Conservation (phyloP, 257 asterid genomes). For the Anisodus tanguticus region DNA sequence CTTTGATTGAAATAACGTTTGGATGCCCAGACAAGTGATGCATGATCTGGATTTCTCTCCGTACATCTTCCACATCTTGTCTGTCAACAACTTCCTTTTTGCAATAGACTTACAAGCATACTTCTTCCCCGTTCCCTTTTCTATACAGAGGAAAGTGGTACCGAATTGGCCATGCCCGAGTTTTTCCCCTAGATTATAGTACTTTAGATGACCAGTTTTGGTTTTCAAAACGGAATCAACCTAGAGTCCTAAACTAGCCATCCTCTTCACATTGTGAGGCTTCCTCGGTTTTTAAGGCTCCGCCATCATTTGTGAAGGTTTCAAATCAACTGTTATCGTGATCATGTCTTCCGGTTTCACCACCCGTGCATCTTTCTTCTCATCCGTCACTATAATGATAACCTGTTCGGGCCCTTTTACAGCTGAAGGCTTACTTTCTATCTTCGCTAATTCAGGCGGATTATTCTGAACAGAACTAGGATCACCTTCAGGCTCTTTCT, state of each 20-base stretch:
- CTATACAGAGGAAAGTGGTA: conserved; percentile 67
- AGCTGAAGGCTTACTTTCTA: conserved; percentile 36
- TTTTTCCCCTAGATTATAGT: conserved; percentile 65
- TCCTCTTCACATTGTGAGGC: conserved; percentile 58
- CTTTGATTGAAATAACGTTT: conserved; percentile 71
- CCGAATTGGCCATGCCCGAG: conserved; percentile 92
- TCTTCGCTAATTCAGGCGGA: conserved; percentile 46
- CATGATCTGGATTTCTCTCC: conserved; percentile 92
- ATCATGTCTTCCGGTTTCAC: conserved; percentile 42
- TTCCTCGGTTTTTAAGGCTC: conserved; percentile 38
- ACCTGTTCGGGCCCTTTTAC: conserved; percentile 26
- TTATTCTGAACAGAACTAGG: conserved; percentile 34
- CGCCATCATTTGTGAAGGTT: conserved; percentile 32
- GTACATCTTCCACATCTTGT: conserved; percentile 87
- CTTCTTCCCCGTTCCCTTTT: conserved; percentile 59
- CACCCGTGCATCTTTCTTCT: conserved; percentile 28
- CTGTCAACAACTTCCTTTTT: conserved; percentile 67
- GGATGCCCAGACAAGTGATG: conserved; percentile 86
- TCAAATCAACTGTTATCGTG: conserved; percentile 18
- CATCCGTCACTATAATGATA: conserved; percentile 36
- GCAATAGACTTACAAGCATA: conserved; percentile 87
- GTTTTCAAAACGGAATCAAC: conserved; percentile 74
- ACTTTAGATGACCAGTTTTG: conserved; percentile 66
- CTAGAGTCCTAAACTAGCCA: conserved; percentile 70
- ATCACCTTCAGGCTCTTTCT: conserved; percentile 32